Conservation (phyloP, 192 early-diverging fungal species). For the Entomortierella parvispora region DNA sequence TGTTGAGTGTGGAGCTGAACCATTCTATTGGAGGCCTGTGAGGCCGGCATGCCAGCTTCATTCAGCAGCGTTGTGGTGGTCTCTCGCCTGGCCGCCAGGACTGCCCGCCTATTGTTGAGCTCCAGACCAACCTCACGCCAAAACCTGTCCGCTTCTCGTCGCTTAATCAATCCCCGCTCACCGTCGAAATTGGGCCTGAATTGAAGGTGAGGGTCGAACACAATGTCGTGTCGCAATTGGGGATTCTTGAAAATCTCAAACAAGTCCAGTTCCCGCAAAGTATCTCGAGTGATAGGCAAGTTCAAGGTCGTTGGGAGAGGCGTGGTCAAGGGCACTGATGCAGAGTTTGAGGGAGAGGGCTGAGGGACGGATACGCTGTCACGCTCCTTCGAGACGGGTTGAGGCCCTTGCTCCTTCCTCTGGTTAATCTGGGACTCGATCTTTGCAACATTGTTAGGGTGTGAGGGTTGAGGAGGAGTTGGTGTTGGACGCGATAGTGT, state of each 20-base stretch:
- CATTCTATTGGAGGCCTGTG: slow-evolving; percentile 53
- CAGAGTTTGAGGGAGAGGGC: neutral
- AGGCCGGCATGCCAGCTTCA: slow-evolving; percentile 24
- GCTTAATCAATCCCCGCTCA: slow-evolving; percentile 69
- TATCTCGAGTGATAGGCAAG: slow-evolving; percentile 87
- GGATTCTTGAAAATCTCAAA: slow-evolving; percentile 85
- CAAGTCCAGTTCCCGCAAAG: slow-evolving; percentile 85
- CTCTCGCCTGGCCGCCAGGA: slow-evolving; percentile 49
- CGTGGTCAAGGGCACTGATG: neutral
- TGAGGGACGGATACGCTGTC: neutral
- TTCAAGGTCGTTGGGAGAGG: slow-evolving; percentile 39
- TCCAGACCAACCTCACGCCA: slow-evolving; percentile 74
- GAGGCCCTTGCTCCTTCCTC: neutral
- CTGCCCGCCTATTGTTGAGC: slow-evolving; percentile 18
- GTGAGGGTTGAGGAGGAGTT: neutral
- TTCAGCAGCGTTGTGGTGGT: slow-evolving; percentile 53
- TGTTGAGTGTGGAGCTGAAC: slow-evolving; percentile 56
- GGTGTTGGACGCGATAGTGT: neutral
- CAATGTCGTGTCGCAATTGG: slow-evolving; percentile 89
- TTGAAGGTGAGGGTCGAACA: slow-evolving; percentile 89
- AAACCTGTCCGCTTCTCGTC: slow-evolving; percentile 70
- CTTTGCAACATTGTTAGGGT: neutral
- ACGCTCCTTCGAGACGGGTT: too few relatives aligned
- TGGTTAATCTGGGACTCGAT: neutral
- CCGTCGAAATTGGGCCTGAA: slow-evolving; percentile 90